phyloP scores from a whole-genome alignment of 2,329 filamentous ascomycete genomes.

The Passalora sequoiae region DNA sequence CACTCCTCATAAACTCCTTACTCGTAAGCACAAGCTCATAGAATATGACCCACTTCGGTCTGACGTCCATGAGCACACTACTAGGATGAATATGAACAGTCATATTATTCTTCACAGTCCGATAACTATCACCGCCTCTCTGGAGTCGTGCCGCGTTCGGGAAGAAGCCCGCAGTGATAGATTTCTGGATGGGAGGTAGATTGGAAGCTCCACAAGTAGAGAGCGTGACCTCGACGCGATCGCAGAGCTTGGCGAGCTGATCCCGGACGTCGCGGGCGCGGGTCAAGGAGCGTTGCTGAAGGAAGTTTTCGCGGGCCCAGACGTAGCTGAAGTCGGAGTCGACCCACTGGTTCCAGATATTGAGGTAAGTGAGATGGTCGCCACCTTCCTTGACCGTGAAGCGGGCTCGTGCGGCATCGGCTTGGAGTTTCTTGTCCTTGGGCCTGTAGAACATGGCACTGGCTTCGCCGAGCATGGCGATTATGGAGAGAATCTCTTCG shows the following conservation, averaged over 20 bases:
- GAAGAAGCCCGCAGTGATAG: constrained; percentile 89
- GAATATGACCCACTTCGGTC: constrained; percentile 85
- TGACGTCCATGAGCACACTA: constrained; percentile 69
- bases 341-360: constrained; percentile 94
- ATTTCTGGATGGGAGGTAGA: constrained; percentile 74
- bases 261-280: constrained; percentile 87
- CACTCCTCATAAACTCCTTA: constrained; percentile 89
- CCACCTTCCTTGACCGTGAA: constrained; percentile 90
- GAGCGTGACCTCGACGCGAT: constrained; percentile 76
- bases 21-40: constrained; percentile 75
- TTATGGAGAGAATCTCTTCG: constrained; percentile 84
- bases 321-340: constrained; percentile 83
- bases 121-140: constrained; percentile 78
- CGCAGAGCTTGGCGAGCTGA: constrained; percentile 85
- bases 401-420: constrained; percentile 79
- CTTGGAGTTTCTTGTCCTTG: constrained; percentile 95
- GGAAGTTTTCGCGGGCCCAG: constrained; percentile 88
- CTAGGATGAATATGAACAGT: constrained; percentile 90
- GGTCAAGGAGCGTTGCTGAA: constrained; percentile 85
- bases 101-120: constrained; percentile 84
- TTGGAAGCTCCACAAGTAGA: constrained; percentile 65
- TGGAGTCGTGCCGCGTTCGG: constrained; percentile 82
- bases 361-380: constrained; percentile 81
- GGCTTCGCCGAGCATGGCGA: constrained; percentile 89
- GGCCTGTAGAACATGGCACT: constrained; percentile 88